phyloP scores from a whole-genome alignment of 805 yeast species.

The Martiniozyma abietophila region DNA sequence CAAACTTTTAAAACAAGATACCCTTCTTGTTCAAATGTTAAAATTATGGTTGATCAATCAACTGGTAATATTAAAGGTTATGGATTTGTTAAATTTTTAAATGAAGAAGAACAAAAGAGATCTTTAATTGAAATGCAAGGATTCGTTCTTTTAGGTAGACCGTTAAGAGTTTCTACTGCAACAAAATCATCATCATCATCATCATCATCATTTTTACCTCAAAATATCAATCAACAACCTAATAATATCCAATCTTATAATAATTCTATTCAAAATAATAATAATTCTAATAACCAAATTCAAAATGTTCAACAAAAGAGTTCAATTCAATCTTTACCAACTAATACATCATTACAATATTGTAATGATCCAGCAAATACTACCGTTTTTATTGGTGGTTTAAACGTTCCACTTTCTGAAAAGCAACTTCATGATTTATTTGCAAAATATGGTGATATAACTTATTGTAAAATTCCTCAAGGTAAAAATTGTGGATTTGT shows the following conservation, averaged over 20 bases:
- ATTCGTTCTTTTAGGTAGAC: constrained; percentile 55
- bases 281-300: constrained; percentile 4
- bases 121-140: constrained; percentile 83
- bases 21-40: constrained; percentile 67
- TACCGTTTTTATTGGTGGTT: constrained; percentile 71
- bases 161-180: constrained; percentile 70
- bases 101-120: constrained; percentile 56
- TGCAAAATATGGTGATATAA: constrained; percentile 63
- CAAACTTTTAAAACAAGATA: constrained; percentile 60
- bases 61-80: constrained; percentile 74
- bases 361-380: constrained; percentile 70
- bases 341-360: constrained; percentile 43
- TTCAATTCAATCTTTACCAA: constrained; percentile 22
- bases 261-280: background rate
- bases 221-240: background rate
- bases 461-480: constrained; percentile 69
- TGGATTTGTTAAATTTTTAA: constrained; percentile 77
- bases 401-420: constrained; percentile 49
- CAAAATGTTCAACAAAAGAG: constrained; percentile 8
- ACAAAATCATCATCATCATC: constrained; percentile 25
- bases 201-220: background rate
- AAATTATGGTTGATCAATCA: constrained; percentile 64
- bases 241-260: background rate
- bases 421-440: constrained; percentile 53
- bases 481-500: constrained; percentile 81